phyloP scores from a whole-genome alignment of 257 asterid genomes.

The Nicotiana attenuata region DNA sequence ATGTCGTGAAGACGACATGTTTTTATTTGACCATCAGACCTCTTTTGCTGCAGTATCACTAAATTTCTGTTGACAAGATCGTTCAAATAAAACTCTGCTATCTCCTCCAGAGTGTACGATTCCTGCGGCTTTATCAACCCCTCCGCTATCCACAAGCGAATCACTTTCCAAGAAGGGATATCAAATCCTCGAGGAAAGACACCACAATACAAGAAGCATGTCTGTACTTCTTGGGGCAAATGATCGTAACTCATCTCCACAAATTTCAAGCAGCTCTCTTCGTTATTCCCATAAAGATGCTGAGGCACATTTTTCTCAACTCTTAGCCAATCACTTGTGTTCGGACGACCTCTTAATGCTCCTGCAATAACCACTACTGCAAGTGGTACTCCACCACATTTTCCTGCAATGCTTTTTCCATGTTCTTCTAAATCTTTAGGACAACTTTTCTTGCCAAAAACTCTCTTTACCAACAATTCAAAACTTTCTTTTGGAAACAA shows the following conservation, averaged over 20 bases:
- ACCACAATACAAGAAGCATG: too few relatives aligned
- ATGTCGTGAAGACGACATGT: not conserved
- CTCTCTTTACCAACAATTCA: conserved; percentile 30
- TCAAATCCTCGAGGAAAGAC: conserved; percentile 10
- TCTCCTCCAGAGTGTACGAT: conserved; percentile 2
- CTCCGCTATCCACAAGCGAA: conserved; percentile 19
- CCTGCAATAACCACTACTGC: conserved; percentile 44
- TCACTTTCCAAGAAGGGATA: conserved; percentile 15
- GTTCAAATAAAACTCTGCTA: not conserved
- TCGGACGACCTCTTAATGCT: conserved; percentile 17
- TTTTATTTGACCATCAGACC: conserved; percentile 13
- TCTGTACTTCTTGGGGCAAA: too few relatives aligned
- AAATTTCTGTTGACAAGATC: conserved; percentile 20
- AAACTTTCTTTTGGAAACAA: conserved; percentile 21
- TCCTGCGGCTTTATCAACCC: conserved; percentile 1
- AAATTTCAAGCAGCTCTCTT: conserved; percentile 1
- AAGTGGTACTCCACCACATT: conserved; percentile 10
- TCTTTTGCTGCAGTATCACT: conserved; percentile 17
- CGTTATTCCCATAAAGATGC: not conserved
- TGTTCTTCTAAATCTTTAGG: conserved; percentile 12
- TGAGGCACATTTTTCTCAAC: conserved; percentile 11
- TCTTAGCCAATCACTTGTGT: conserved; percentile 5
- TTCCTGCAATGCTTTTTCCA: conserved; percentile 17
- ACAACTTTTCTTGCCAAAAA: conserved; percentile 21
- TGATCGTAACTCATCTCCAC: not conserved